Base-by-base conservation (phyloP, 179 eudicot genomes). In the Camellia oleifera region DNA sequence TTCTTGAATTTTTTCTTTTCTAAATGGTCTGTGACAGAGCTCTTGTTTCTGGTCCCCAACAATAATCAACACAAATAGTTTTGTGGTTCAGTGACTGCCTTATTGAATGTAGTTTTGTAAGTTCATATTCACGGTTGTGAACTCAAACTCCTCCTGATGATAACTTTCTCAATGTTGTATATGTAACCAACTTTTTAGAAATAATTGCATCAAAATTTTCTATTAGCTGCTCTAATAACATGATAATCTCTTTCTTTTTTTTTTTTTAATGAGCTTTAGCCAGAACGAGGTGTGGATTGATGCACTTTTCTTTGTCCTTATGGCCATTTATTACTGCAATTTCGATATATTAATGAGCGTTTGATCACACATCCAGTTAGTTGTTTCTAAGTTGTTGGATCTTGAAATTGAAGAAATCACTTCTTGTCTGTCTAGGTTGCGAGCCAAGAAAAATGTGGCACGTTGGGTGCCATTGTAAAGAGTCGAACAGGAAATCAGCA, bases 391-490 rank as follows among this genome's bases (percentile, higher is more conserved):
- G 65, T 46, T 52, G 15, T 68, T 72, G 74, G 74, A 42, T 57
- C 69, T 80, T 53, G 11, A 42, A 70, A 66, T 80, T 26, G 57
- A 10, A 4, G 17, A 44, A 5, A 17, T 48, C 11, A 69, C 54
- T 46, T 60, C 9, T 74, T 58, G 14, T 12, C 23, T 61, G 40
- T 44, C 18, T 77, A 89, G 91, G 91, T 89, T 81, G 91, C 91
- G 7, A 89, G 89, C 83, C 91, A 89, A 77, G 90, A 87, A 77
- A 89, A 88, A 62, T 89, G 84, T 79, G 91, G 91, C 56, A 89
- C 91, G 12, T 82, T 89, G 81, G 91, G 91, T 54, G 91, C 91
- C 78, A 89, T 89, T 79, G 91, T 89, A 0, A 89, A 87, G 81
- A 89, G 91, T 75, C 83, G 88, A 70, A 87, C 91, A 69, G 91